Conservation (phyloP, 345 rosid species). For the Cardamine resedifolia region DNA sequence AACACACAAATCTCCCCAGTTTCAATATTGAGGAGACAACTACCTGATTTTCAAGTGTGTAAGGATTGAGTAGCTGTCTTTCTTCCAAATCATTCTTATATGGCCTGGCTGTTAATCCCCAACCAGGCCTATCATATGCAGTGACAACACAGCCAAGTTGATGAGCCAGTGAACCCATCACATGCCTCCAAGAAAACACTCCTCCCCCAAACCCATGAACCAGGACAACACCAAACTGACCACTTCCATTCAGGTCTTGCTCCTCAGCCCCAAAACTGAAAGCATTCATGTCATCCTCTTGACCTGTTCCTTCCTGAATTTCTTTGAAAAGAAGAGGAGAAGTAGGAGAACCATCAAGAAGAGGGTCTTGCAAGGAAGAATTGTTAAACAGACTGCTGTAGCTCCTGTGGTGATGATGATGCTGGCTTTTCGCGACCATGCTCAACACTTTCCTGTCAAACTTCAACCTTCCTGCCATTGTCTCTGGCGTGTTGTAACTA, state of each 20-base stretch:
- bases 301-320: slow-evolving; percentile 49
- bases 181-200: slow-evolving; percentile 95
- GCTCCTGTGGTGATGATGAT: slow-evolving; percentile 67
- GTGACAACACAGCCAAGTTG: slow-evolving; percentile 71
- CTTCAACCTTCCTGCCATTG: slow-evolving; percentile 53
- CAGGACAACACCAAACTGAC: slow-evolving; percentile 66
- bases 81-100: slow-evolving; percentile 69
- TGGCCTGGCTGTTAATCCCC: slow-evolving; percentile 88
- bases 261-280: slow-evolving; percentile 39
- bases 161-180: slow-evolving; percentile 67
- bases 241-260: slow-evolving; percentile 44
- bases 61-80: slow-evolving; percentile 65
- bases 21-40: not conserved
- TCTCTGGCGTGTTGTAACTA: slow-evolving; percentile 47
- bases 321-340: slow-evolving; percentile 58
- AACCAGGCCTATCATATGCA: slow-evolving; percentile 92
- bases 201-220: slow-evolving; percentile 98
- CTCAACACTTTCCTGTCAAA: slow-evolving; percentile 56
- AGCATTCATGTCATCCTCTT: slow-evolving; percentile 35
- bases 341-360: slow-evolving; percentile 60
- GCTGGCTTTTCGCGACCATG: slow-evolving; percentile 43
- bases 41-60: slow-evolving; percentile 80
- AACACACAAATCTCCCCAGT: not conserved
- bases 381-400: slow-evolving; percentile 69
- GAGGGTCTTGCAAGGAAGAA: slow-evolving; percentile 66